Base-by-base conservation (phyloP, 2,329 filamentous ascomycete genomes). In the Ceratocystis cacaofunesta region DNA sequence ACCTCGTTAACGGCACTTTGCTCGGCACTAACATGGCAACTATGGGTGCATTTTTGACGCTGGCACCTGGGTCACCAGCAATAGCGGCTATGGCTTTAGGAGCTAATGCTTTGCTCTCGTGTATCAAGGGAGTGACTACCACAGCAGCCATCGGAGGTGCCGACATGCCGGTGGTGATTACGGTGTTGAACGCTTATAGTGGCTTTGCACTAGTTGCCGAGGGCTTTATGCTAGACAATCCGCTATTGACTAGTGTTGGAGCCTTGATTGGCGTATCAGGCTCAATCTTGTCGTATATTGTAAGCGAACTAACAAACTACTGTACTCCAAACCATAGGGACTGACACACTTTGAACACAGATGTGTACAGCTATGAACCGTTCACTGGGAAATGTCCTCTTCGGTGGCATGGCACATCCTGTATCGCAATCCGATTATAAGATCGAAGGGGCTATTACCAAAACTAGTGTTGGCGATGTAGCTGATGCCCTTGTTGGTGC, bases 111-210 rank as follows among this genome's bases (percentile, higher is more conserved):
- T 77, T 83, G 0, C 77, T 96, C 28, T 92, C 88, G 68, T 95
- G 95, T 74, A 77, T 88, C 68, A 92, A 95, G 73, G 91, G 91
- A 6, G 95, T 85, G 72, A 95, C 90, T 0, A 95, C 90, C 0
- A 95, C 91, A 0, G 82, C 90, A 1, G 89, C 89, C 0, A 95
- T 96, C 71, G 91, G 91, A 25, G 91, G 90, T n/a, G 90, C 90
- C 12, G 91, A 96, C 72, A 95, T 95, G 90, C 90, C 87, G 15
- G 90, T 95, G 4, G 89, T 94, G 41, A 95, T 95, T 69, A 95
- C 90, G 0, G 90, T 95, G 0, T 76, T 96, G 22, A 96, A 95
- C 70, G 90, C 90, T 0, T 95, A 95, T 73, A 92, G 89, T 61
- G 91, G 91, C 12, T 96, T 95, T 66, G 91, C 91, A 0, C 80